Evolutionary conservation across 208 protist species (phyloP).

Genomic region (Leptomonas seymouri): DNA sequence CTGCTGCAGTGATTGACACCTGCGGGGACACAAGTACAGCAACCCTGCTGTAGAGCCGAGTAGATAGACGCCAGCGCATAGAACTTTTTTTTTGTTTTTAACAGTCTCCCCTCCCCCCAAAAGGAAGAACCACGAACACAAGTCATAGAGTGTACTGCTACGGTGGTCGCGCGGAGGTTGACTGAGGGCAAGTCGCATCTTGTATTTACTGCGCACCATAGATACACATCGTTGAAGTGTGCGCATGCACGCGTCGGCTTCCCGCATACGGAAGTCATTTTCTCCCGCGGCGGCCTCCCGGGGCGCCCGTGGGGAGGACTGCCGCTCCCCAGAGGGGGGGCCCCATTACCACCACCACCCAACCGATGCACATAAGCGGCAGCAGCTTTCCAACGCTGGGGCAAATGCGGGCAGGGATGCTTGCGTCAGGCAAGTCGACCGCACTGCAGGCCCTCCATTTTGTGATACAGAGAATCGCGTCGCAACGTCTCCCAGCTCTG

Average conservation of each 20-base stretch:
- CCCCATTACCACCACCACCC: constrained; percentile 53
- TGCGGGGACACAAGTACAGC: too few species aligned
- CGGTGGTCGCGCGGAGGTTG: too few species aligned
- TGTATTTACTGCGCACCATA: background rate
- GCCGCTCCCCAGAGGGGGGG: constrained; percentile 38
- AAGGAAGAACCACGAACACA: too few species aligned
- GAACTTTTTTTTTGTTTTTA: background rate
- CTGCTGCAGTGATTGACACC: too few species aligned
- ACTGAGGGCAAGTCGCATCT: too few species aligned
- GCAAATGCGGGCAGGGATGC: background rate
- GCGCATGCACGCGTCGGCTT: background rate
- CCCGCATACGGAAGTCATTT: background rate
- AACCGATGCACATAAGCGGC: constrained; percentile 45
- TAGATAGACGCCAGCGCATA: background rate
- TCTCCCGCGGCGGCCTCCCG: background rate
- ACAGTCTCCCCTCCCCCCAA: too few species aligned
- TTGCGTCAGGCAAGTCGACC: background rate
- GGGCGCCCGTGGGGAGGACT: constrained; percentile 1
- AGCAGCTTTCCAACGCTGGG: background rate
- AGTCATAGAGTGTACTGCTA: too few species aligned
- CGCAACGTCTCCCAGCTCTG: constrained; percentile 16
- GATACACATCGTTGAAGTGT: background rate
- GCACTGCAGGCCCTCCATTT: background rate
- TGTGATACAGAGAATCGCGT: background rate
- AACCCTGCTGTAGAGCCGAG: background rate